A percentile compares a stretch with the other conserved stretches of the same genome.
phyloP scores from a whole-genome alignment of 2,329 filamentous ascomycete genomes.

The Trematosphaeria pertusa region DNA sequence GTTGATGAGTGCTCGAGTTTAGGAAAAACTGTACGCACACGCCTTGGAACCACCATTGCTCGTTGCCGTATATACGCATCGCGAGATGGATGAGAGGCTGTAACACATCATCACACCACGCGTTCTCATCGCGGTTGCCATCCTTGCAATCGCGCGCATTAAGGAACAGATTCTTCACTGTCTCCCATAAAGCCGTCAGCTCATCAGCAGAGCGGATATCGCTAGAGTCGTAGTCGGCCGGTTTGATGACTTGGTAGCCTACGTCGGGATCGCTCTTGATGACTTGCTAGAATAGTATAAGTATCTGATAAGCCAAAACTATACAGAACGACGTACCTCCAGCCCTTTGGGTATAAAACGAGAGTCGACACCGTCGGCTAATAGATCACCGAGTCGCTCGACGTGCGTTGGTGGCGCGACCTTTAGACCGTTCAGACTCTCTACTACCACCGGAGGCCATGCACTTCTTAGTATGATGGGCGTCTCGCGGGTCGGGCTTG shows the following conservation, averaged over 20 bases:
- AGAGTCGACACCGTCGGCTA: constrained; percentile 20
- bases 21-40: constrained; percentile 18
- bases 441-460: constrained; percentile 16
- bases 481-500: constrained; percentile 22
- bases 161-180: constrained; percentile 22
- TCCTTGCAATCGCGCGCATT: constrained; percentile 23
- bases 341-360: constrained; percentile 22
- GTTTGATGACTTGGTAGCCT: constrained; percentile 21
- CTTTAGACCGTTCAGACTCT: constrained; percentile 22
- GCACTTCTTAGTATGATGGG: constrained; percentile 20
- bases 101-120: constrained; percentile 26
- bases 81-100: constrained; percentile 25
- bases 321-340: constrained; percentile 14
- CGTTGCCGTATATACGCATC: constrained; percentile 20
- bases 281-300: constrained; percentile 14
- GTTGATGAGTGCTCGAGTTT: constrained; percentile 11
- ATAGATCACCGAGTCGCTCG: constrained; percentile 19
- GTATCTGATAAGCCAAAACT: constrained; percentile 7
- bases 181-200: constrained; percentile 14
- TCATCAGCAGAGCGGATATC: constrained; percentile 16
- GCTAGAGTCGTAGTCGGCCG: constrained; percentile 15
- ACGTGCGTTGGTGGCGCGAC: constrained; percentile 17
- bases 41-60: constrained; percentile 23
- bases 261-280: constrained; percentile 22
- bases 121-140: constrained; percentile 23